These are phyloP conservation scores for Setomelanomma holmii DNA, from an alignment of 2,329 filamentous ascomycete genomes.

Conservation along the genomic window DNA sequence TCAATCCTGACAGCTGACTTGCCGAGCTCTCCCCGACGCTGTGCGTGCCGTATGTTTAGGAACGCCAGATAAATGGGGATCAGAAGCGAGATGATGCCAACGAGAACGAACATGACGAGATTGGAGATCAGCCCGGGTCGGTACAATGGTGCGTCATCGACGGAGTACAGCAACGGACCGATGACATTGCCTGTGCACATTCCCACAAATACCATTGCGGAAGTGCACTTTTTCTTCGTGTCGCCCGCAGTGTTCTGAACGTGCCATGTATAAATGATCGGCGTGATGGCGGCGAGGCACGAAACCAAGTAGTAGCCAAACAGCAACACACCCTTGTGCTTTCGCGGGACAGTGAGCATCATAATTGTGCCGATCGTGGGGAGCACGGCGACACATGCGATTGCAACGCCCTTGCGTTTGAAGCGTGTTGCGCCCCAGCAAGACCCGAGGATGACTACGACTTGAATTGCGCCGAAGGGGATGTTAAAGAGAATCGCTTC, in stretches of 20 bases:
- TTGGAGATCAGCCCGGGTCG: constrained; percentile 44
- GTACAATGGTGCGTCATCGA: constrained; percentile 44
- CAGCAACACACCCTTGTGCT: constrained; percentile 58
- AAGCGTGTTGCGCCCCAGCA: constrained; percentile 61
- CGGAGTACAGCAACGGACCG: constrained; percentile 45
- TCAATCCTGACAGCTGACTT: constrained; percentile 39
- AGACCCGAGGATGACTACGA: constrained; percentile 56
- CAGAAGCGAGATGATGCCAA: constrained; percentile 35
- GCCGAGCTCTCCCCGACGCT: constrained; percentile 36
- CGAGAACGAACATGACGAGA: constrained; percentile 44
- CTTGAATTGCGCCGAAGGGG: constrained; percentile 63
- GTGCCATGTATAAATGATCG: constrained; percentile 48
- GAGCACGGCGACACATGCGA: constrained; percentile 59
- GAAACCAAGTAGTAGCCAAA: constrained; percentile 61
- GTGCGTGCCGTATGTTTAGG: constrained; percentile 41
- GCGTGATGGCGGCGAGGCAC: constrained; percentile 45
- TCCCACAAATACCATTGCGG: constrained; percentile 44
- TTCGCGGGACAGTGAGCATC: constrained; percentile 57
- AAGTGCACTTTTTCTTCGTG: constrained; percentile 48
- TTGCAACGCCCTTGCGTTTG: constrained; percentile 60
- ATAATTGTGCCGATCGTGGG: constrained; percentile 60
- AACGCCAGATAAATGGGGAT: constrained; percentile 41
- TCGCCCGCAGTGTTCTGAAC: constrained; percentile 49
- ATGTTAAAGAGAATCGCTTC: constrained; percentile 66
- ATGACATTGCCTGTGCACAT: constrained; percentile 50